Conservation (phyloP, 2,329 filamentous ascomycete species). For the Paracamarosporium sp. region DNA sequence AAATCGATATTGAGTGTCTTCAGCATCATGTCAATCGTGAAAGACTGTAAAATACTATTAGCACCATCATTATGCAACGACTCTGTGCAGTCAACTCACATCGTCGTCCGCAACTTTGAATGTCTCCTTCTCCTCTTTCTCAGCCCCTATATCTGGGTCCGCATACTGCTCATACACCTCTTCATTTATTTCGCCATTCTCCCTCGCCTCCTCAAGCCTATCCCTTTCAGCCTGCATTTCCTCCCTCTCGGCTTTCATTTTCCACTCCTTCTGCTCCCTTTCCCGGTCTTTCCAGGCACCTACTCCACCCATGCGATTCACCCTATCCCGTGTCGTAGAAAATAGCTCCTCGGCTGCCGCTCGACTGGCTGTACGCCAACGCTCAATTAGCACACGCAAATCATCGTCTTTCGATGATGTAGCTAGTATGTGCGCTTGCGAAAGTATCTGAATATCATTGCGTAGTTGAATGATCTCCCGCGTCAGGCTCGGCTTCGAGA, state of each 20-base stretch:
- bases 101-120: constrained; percentile 44
- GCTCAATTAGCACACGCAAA: constrained; percentile 61
- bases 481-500: constrained; percentile 32
- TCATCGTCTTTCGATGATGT: constrained; percentile 58
- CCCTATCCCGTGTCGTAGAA: constrained; percentile 63
- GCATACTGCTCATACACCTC: constrained; percentile 55
- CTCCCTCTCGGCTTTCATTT: constrained; percentile 34
- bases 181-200: constrained; percentile 49
- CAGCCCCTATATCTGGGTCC: constrained; percentile 42
- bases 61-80: background rate
- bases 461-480: constrained; percentile 42
- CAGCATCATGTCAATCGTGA: constrained; percentile 75
- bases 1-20: constrained; percentile 69
- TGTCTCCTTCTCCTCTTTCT: constrained; percentile 49
- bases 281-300: constrained; percentile 58
- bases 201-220: constrained; percentile 51
- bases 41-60: constrained; percentile 51
- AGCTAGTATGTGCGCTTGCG: constrained; percentile 48
- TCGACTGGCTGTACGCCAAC: constrained; percentile 68
- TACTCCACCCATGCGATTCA: constrained; percentile 69
- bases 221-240: constrained; percentile 48
- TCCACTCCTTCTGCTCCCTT: constrained; percentile 39
- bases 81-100: constrained; percentile 35
- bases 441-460: constrained; percentile 49
- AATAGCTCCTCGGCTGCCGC: constrained; percentile 74